Evolutionary conservation across 2,329 filamentous ascomycete genomes (phyloP).

Genomic region (Alternaria consortialis): DNA sequence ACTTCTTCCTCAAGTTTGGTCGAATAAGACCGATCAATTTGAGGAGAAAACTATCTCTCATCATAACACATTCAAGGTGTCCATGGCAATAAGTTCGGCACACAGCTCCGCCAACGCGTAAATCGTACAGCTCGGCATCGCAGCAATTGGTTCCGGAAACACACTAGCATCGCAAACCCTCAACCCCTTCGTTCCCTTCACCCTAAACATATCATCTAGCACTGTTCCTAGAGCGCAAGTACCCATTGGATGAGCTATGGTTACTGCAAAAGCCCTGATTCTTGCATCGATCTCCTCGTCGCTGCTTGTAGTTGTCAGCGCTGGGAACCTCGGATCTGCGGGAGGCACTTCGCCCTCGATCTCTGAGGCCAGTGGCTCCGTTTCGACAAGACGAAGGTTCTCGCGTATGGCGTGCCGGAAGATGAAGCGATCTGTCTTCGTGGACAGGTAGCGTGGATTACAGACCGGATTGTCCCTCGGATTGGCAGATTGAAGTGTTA

Average conservation of each 20-base stretch:
- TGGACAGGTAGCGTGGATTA: constrained; percentile 34
- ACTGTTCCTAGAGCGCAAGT: constrained; percentile 33
- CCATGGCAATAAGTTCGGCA: constrained; percentile 28
- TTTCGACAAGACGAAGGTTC: constrained; percentile 15
- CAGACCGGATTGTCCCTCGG: constrained; percentile 26
- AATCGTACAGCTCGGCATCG: constrained; percentile 32
- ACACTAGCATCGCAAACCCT: constrained; percentile 32
- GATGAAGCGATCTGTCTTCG: constrained; percentile 32
- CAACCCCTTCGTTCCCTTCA: constrained; percentile 16
- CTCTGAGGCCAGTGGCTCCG: constrained; percentile 18
- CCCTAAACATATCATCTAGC: constrained; percentile 26
- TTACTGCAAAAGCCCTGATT: constrained; percentile 14
- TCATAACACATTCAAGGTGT: background rate
- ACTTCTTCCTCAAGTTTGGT: too few relatives aligned
- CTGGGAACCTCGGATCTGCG: constrained; percentile 9
- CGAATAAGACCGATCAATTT: background rate
- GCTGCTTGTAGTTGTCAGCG: constrained; percentile 19
- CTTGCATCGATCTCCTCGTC: constrained; percentile 40
- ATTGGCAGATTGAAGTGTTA: constrained; percentile 28
- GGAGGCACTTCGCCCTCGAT: constrained; percentile 29
- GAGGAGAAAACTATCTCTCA: background rate
- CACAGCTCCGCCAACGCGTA: constrained; percentile 35
- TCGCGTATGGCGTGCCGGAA: constrained; percentile 26
- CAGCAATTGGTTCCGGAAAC: constrained; percentile 29
- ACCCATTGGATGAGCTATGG: constrained; percentile 25